A percentile compares a stretch with the other conserved stretches of the same genome.
Conservation (phyloP, 2,329 filamentous ascomycete genomes). For the Calycina herbarum region DNA sequence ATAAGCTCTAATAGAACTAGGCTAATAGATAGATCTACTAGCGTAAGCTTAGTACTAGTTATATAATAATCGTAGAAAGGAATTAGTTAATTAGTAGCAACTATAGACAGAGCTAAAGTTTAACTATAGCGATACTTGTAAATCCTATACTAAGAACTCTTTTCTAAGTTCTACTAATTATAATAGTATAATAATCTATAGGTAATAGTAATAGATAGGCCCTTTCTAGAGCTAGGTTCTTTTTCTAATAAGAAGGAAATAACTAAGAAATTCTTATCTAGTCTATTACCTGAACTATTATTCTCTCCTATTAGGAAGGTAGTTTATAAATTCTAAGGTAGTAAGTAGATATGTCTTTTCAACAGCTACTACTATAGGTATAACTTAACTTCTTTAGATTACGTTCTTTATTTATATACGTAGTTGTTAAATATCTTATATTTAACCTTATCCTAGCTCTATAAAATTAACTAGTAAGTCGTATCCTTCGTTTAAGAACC, state of each 20-base stretch:
- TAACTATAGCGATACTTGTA: neutral
- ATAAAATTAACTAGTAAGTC: too few relatives aligned
- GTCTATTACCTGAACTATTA: neutral
- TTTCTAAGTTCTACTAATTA: neutral
- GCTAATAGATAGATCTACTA: too few relatives aligned
- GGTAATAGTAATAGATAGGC: neutral
- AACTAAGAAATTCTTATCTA: constrained; percentile 1
- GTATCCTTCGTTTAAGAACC: too few relatives aligned
- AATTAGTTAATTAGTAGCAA: too few relatives aligned
- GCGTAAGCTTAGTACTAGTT: too few relatives aligned
- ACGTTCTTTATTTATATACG: too few relatives aligned
- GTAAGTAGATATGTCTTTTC: neutral
- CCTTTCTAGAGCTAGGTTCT: neutral
- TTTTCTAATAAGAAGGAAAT: constrained; percentile 2
- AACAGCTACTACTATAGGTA: neutral
- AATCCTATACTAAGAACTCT: neutral
- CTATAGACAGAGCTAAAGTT: neutral
- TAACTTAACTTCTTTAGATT: too few relatives aligned
- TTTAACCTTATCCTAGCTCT: too few relatives aligned
- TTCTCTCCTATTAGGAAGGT: neutral
- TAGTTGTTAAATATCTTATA: too few relatives aligned
- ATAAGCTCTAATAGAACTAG: too few relatives aligned
- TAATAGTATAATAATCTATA: neutral
- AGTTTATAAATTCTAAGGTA: neutral
- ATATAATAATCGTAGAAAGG: too few relatives aligned